Evolutionary conservation across 2,329 filamentous ascomycete genomes (phyloP).

Genomic region (Teratosphaeria pseudoeucalypti): DNA sequence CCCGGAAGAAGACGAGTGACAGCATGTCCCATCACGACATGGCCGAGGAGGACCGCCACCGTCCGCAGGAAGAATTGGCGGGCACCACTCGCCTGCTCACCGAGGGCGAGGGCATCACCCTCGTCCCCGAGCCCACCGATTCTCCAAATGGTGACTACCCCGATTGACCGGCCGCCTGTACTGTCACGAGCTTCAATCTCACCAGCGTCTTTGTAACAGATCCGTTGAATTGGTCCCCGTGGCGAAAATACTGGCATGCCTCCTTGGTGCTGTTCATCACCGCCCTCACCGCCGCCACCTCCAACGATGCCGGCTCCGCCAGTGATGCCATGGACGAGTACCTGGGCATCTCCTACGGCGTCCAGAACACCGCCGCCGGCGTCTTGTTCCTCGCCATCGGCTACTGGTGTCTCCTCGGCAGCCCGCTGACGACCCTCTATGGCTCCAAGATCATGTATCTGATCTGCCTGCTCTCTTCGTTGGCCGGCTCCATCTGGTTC

Average conservation of each 20-base stretch:
- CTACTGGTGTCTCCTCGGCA: constrained; percentile 45
- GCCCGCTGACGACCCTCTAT: constrained; percentile 45
- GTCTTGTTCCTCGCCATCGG: constrained; percentile 48
- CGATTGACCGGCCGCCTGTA: background rate
- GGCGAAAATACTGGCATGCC: constrained; percentile 27
- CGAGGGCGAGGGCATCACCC: constrained; percentile 1
- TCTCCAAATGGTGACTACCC: background rate
- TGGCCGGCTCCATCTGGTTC: constrained; percentile 46
- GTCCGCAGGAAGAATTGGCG: background rate
- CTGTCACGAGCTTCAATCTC: background rate
- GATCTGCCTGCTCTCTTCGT: constrained; percentile 39
- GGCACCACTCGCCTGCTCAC: constrained; percentile 3
- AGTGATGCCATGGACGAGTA: constrained; percentile 41
- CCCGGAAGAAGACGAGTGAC: background rate
- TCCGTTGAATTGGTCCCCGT: constrained; percentile 22
- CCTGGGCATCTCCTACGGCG: constrained; percentile 41
- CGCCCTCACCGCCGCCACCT: constrained; percentile 45
- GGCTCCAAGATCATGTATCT: constrained; percentile 47
- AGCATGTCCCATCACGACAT: background rate
- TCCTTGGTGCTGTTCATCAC: constrained; percentile 44
- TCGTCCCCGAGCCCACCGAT: constrained; percentile 1
- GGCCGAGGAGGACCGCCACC: background rate
- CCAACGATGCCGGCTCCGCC: constrained; percentile 46
- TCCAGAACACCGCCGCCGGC: constrained; percentile 48
- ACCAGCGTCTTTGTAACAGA: constrained; percentile 5